A percentile compares a stretch with the other conserved stretches of the same genome.
phyloP scores from a whole-genome alignment of 2,329 filamentous ascomycete genomes.

The Macrophomina pseudophaseolina region DNA sequence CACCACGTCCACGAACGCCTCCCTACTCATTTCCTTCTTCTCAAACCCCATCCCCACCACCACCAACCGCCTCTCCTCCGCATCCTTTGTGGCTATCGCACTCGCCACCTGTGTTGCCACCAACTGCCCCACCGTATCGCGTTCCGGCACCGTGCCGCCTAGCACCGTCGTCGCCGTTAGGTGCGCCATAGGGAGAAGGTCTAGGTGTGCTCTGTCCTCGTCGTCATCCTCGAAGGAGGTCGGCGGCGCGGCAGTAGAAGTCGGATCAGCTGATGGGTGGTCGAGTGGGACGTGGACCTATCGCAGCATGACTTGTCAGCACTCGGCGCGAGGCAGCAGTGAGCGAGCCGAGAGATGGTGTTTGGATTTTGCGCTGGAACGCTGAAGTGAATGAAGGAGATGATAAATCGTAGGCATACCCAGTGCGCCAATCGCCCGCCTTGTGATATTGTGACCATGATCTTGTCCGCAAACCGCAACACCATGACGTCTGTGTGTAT shows the following conservation, averaged over 20 bases:
- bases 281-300: conserved; percentile 79
- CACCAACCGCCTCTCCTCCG: conserved; percentile 64
- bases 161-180: conserved; percentile 86
- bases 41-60: conserved; percentile 64
- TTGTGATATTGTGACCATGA: conserved; percentile 88
- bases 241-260: conserved; percentile 52
- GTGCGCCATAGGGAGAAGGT: conserved; percentile 75
- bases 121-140: conserved; percentile 84
- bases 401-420: conserved; percentile 61
- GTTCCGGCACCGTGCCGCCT: conserved; percentile 77
- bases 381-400: background rate
- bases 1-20: conserved; percentile 51
- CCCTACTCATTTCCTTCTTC: conserved; percentile 55
- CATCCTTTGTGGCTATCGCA: conserved; percentile 72
- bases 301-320: background rate
- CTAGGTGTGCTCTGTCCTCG: conserved; percentile 55
- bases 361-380: background rate
- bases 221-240: conserved; percentile 47
- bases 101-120: conserved; percentile 89
- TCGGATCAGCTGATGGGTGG: conserved; percentile 65
- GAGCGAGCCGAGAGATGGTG: background rate
- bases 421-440: conserved; percentile 86
- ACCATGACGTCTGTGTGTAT: conserved; percentile 73
- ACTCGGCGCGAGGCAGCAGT: background rate
- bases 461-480: conserved; percentile 84